A percentile compares a stretch with the other conserved stretches of the same genome.
Evolutionary conservation across 140 eudicot genomes (phyloP).

Genomic region (Erigeron philadelphicus): DNA sequence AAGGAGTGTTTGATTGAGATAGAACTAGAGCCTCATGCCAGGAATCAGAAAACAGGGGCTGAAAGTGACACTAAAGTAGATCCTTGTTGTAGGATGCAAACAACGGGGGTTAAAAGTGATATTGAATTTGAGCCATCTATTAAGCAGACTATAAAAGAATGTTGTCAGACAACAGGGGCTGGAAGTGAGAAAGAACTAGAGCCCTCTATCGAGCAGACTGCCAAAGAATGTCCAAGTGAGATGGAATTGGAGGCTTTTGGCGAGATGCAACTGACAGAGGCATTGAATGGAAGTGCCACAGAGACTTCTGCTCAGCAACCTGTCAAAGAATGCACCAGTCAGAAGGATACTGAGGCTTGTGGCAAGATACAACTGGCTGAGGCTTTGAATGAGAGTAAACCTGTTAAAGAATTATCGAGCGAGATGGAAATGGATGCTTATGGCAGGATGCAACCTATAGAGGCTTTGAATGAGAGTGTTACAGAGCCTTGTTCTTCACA

Average conservation of each 20-base stretch:
- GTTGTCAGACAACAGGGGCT: constrained; percentile 16
- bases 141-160: constrained; percentile 25
- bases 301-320: constrained; percentile 25
- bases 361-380: constrained; percentile 32
- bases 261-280: constrained; percentile 15
- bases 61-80: constrained; percentile 27
- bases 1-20: constrained; percentile 29
- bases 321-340: constrained; percentile 18
- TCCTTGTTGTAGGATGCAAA: constrained; percentile 20
- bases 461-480: constrained; percentile 43
- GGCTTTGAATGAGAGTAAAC: constrained; percentile 42
- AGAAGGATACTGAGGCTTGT: constrained; percentile 27
- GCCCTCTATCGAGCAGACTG: constrained; percentile 20
- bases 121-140: constrained; percentile 19
- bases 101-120: constrained; percentile 16
- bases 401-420: constrained; percentile 16
- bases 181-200: constrained; percentile 38
- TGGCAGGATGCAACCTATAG: constrained; percentile 10
- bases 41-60: constrained; percentile 19
- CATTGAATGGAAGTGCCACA: constrained; percentile 40
- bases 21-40: constrained; percentile 15
- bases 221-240: constrained; percentile 21
- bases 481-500: constrained; percentile 21
- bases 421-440: constrained; percentile 17
- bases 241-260: constrained; percentile 19